Evolutionary conservation across 106 monocot genomes (phyloP).

Genomic region (Phalaenopsis aphrodite): DNA sequence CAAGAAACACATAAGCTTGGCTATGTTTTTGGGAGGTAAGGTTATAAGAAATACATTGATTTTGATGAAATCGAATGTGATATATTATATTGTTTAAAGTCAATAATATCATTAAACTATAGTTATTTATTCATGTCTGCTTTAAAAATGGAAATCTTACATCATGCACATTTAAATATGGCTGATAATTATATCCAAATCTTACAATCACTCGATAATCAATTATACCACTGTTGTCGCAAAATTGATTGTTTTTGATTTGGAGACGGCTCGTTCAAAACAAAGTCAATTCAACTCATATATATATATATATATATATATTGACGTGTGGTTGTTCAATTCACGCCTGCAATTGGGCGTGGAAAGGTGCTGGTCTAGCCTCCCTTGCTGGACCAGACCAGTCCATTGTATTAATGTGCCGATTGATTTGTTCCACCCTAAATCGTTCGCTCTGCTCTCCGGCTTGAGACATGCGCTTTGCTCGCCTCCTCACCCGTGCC

Average conservation of each 20-base stretch:
- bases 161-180: neutral
- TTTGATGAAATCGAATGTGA: neutral
- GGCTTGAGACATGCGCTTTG: too few species aligned
- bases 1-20: conserved; percentile 75
- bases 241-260: neutral
- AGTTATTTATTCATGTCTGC: neutral
- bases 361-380: too few species aligned
- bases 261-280: neutral
- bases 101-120: neutral
- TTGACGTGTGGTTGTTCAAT: too few species aligned
- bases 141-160: neutral
- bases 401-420: too few species aligned
- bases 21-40: conserved; percentile 87
- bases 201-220: neutral
- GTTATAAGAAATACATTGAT: neutral
- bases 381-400: too few species aligned
- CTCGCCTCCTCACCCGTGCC: too few species aligned
- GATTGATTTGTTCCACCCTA: too few species aligned
- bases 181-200: neutral
- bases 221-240: neutral
- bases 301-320: too few species aligned
- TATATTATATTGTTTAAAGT: neutral
- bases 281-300: too few species aligned
- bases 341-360: too few species aligned
- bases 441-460: too few species aligned